Evolutionary conservation across 2,329 filamentous ascomycete species (phyloP), one percentile per base, ranked within the genome.

Genomic region (Kalaharituber pfeilii): DNA sequence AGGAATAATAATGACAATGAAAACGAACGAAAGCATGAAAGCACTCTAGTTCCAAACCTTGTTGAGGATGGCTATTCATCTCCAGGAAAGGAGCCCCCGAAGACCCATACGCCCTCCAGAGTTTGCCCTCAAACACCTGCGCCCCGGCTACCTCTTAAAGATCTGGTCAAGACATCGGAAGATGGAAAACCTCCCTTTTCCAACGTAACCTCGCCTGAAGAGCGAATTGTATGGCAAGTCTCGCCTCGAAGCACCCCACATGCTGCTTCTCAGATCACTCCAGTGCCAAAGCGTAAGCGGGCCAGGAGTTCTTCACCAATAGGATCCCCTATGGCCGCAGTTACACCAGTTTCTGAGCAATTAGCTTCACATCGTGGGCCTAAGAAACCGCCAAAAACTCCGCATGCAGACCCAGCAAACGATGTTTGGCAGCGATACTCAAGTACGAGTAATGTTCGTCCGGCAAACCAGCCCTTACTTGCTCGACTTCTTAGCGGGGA

Each of bases 341-440:
- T 62, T 42, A 69, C 69, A 2, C 67, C 66, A 49, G 67, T 68
- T 52, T 64, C 65, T 62, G n/a, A n/a, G n/a, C n/a, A n/a, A n/a
- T n/a, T n/a, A n/a, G n/a, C n/a, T n/a, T n/a, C n/a, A n/a, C n/a
- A n/a, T n/a, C n/a, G n/a, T n/a, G n/a, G n/a, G n/a, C n/a, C n/a
- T n/a, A 68, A 5, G 67, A 66, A 25, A 69, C 71, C 77, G 0
- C 67, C 84, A 44, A 80, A 76, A 60, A 82, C 81, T 1, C 80
- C 81, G 11, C 77, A 82, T 59, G 75, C 79, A 28, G 83, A 88
- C 63, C 81, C 84, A 33, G 82, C 82, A 2, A 68, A 81, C 28
- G 82, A 88, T 59, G 68, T 88, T 1, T 89, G 84, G 84, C 84
- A 83, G 62, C 79, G 82, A 52, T 86, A 85, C 65, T 33, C 68